Conservation (phyloP, 805 yeast species). For the Suhomyces sp. region DNA sequence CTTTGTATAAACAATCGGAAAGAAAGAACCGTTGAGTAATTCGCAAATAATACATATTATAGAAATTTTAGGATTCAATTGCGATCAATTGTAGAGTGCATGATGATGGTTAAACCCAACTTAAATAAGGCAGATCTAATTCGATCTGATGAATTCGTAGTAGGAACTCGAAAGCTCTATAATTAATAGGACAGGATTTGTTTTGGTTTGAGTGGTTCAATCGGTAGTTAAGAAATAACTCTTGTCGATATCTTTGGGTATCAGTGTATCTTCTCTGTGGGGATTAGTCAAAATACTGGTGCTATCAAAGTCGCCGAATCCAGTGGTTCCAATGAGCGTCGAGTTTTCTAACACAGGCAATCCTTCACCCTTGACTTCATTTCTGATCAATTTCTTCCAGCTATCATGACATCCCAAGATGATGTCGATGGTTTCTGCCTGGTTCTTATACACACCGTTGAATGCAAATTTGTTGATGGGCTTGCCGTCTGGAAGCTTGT, state of each 20-base stretch:
- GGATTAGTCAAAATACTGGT: slow-evolving; percentile 16
- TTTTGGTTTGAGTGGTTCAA: too few species aligned
- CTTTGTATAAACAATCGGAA: slow-evolving; percentile 14
- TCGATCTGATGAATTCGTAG: too few species aligned
- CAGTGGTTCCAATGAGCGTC: slow-evolving; percentile 32
- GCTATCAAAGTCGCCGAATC: slow-evolving; percentile 20
- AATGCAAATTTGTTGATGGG: slow-evolving; percentile 96
- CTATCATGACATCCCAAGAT: slow-evolving; percentile 80
- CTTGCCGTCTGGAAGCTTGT: slow-evolving; percentile 97
- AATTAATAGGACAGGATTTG: too few species aligned
- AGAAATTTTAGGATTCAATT: too few species aligned
- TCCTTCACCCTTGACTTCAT: slow-evolving; percentile 42
- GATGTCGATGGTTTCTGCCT: slow-evolving; percentile 80
- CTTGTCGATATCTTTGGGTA: slow-evolving; percentile 38
- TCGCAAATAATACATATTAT: too few species aligned
- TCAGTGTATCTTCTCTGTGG: slow-evolving; percentile 24
- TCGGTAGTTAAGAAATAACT: slow-evolving; percentile 11
- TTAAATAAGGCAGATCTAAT: too few species aligned
- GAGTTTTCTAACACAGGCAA: slow-evolving; percentile 33
- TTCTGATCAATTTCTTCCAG: slow-evolving; percentile 74
- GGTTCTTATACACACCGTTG: slow-evolving; percentile 88
- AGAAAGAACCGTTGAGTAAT: too few species aligned
- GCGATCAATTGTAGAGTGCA: too few species aligned
- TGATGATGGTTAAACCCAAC: too few species aligned
- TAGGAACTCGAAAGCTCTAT: too few species aligned